Evolutionary conservation across 2,329 filamentous ascomycete species (phyloP), one percentile per base, ranked within the genome.

Genomic region (Fusarium solani-melongenae): DNA sequence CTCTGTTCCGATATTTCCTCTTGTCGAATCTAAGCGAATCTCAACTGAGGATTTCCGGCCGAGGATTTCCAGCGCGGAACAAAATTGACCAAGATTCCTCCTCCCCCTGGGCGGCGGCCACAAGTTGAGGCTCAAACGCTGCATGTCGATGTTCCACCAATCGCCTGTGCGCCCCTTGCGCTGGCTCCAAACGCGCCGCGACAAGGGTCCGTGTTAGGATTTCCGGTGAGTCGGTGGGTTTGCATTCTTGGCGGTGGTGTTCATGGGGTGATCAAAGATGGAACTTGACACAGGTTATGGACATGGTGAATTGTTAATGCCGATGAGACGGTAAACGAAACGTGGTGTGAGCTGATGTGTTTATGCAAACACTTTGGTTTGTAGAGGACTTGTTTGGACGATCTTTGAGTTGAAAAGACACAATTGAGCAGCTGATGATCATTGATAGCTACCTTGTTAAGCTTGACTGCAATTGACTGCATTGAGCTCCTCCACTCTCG

Each of bases 101-200:
- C 39, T 31, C 10, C 44, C 27, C 60, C 36, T 49, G 20, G 65
- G 58, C 31, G 51, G 29, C 69, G 53, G 31, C 68, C 68, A 36
- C 51, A 57, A 38, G 31, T 74, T 78, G 76, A 78, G 76, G 76
- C 76, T 78, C 76, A 78, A 78, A 78, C 76, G 67, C 38, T 31
- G 64, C 51, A 66, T 58, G 38, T 64, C 65, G 49, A 73, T 69
- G 69, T 76, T 76, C 76, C 76, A 78, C 76, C 76, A 78, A 78
- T 78, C 39, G 72, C 62, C 27, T 39, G 6, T 10, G 17, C 38
- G 66, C 76, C 75, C 76, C 76, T 78, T 78, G 76, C 76, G 72
- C 73, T 76, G 76, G 73, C 74, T 69, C 72, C 72, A 78, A 76
- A 77, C 76, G 70, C 53, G 60, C 55, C 46, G 61, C 38, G 64